Evolutionary conservation across 2,329 filamentous ascomycete genomes (phyloP).

Genomic region (Domatiomyces globalis): DNA sequence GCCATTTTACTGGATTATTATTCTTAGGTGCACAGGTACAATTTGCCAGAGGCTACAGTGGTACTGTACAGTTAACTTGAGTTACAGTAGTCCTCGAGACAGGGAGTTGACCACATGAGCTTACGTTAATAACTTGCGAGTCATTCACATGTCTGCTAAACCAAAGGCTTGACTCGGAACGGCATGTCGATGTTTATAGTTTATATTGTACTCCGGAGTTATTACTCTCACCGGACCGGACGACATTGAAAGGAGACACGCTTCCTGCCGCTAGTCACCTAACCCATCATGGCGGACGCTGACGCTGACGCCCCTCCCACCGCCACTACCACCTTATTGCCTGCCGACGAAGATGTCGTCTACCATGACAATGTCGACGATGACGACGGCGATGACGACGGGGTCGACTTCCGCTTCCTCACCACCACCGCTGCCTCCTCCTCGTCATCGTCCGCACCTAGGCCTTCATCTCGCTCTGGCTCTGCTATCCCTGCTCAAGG

Average conservation of each 20-base stretch:
- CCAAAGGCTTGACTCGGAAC: too few species aligned
- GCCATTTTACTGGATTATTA: neutral
- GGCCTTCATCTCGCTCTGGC: neutral
- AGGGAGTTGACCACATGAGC: too few species aligned
- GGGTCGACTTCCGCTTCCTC: slow-evolving; percentile 74
- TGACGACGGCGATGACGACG: slow-evolving; percentile 59
- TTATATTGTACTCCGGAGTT: too few species aligned
- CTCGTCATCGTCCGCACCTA: slow-evolving; percentile 22
- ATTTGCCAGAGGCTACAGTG: neutral
- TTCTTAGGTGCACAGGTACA: neutral
- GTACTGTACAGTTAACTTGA: too few species aligned
- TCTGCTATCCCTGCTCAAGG: neutral
- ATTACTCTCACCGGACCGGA: too few species aligned
- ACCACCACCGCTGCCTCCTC: slow-evolving; percentile 36
- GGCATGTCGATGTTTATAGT: too few species aligned
- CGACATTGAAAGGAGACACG: too few species aligned
- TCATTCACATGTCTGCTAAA: too few species aligned
- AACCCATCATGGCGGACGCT: neutral
- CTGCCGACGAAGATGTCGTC: slow-evolving; percentile 31
- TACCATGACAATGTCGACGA: slow-evolving; percentile 27
- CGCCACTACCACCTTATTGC: slow-evolving; percentile 5
- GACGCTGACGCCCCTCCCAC: neutral
- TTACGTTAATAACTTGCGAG: too few species aligned
- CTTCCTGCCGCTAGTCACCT: too few species aligned
- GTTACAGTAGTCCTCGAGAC: too few species aligned